Evolutionary conservation across 2,329 filamentous ascomycete genomes (phyloP).

Genomic region (Pseudogymnoascus sp.): DNA sequence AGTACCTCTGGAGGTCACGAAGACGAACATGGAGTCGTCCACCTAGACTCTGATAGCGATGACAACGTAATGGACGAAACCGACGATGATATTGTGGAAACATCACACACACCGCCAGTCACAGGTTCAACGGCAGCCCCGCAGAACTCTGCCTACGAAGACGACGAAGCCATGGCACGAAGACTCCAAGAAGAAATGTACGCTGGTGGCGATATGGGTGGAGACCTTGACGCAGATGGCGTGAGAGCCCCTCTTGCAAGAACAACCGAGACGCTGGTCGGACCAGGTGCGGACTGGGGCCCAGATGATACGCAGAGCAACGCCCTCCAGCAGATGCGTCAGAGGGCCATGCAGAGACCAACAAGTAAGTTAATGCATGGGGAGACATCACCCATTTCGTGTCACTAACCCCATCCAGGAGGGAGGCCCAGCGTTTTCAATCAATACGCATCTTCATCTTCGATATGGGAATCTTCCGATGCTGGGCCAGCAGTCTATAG

Average conservation of each 20-base stretch:
- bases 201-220: slow-evolving; percentile 39
- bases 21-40: slow-evolving; percentile 55
- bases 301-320: slow-evolving; percentile 33
- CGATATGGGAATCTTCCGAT: slow-evolving; percentile 42
- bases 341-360: slow-evolving; percentile 25
- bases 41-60: slow-evolving; percentile 71
- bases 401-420: slow-evolving; percentile 20
- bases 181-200: slow-evolving; percentile 90
- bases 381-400: background rate
- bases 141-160: slow-evolving; percentile 47
- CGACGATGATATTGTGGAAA: slow-evolving; percentile 29
- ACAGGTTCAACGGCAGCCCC: slow-evolving; percentile 28
- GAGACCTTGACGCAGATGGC: slow-evolving; percentile 41
- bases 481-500: slow-evolving; percentile 39
- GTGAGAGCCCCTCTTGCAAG: slow-evolving; percentile 86
- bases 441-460: slow-evolving; percentile 42
- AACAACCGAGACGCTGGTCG: slow-evolving; percentile 85
- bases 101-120: slow-evolving; percentile 14
- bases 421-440: slow-evolving; percentile 59
- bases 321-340: slow-evolving; percentile 23
- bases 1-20: slow-evolving; percentile 33
- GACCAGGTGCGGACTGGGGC: slow-evolving; percentile 44
- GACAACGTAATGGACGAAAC: slow-evolving; percentile 38
- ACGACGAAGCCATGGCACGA: slow-evolving; percentile 89
- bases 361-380: slow-evolving; percentile 15